Evolutionary conservation across 768 basidiomycete species (phyloP), one percentile per base, ranked within the genome.

Genomic region (Psilocybe tampanensis): DNA sequence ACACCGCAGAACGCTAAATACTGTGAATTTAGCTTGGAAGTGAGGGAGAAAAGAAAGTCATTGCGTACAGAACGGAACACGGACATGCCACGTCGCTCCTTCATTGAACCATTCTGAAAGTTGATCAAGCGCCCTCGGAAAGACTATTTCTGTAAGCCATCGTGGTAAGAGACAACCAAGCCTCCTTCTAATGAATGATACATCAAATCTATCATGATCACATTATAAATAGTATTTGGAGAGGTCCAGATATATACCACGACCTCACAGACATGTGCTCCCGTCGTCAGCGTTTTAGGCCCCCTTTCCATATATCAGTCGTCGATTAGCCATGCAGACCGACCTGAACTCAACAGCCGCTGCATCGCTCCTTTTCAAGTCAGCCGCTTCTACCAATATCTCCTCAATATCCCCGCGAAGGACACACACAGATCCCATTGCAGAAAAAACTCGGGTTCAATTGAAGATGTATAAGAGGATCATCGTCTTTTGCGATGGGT

Each of bases 401-500:
- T 67, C 68, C 18, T 66, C 60, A 19, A 68, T 63, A 49, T 71
- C 68, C 11, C 76, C 74, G 22, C 72, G 69, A 26, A 70, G 74
- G 41, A 36, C 68, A 13, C 61, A 66, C 17, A 76, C 76, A 29
- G 71, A 71, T 51, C 75, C 75, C 18, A 56, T 65, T 21, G 62
- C 52, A 29, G 59, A 64, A 8, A 23, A 56, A 39, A 64, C 57
- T 45, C 51, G 53, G 12, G 52, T 61, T 11, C 59, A 61, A 44
- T 15, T 67, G 48, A 45, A 47, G 52, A 34, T 60, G 9, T 78
- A 73, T 58, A 89, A 89, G 64, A 76, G 89, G 52, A 81, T 91
- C 47, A 76, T 89, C 24, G 77, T 91, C 34, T 90, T 88, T 62
- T 91, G 89, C 60, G 89, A 91, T 64, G 89, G 89, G 89, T 86